Conservation (phyloP, 2,329 filamentous ascomycete species). For the Arthrobotrys iridis region DNA sequence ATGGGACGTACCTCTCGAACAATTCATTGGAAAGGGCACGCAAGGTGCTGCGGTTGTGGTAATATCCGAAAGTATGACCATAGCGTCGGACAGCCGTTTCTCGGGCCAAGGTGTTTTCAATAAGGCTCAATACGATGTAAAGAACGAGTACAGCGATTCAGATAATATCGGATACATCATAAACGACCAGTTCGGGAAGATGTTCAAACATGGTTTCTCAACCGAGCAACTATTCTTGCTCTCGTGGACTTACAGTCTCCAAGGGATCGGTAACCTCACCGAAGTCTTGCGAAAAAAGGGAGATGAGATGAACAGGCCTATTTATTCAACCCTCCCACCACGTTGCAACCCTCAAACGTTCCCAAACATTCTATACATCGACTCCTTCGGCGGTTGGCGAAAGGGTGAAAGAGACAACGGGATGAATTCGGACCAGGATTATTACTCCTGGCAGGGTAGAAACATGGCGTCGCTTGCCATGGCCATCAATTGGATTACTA, state of each 20-base stretch:
- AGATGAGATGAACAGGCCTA: slow-evolving; percentile 4
- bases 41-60: slow-evolving; percentile 4
- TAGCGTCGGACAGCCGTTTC: slow-evolving; percentile 3
- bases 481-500: slow-evolving; percentile 30
- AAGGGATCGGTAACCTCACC: not conserved
- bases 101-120: slow-evolving; percentile 19
- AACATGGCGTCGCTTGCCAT: slow-evolving; percentile 29
- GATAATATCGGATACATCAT: not conserved
- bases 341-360: slow-evolving; percentile 7
- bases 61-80: not conserved
- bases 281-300: not conserved
- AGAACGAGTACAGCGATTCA: not conserved
- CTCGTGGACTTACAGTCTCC: slow-evolving; percentile 10
- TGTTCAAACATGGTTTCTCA: slow-evolving; percentile 4
- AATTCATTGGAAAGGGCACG: slow-evolving; percentile 9
- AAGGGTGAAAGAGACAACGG: not conserved
- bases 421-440: not conserved
- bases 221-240: slow-evolving; percentile 3
- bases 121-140: slow-evolving; percentile 7
- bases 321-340: not conserved
- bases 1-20: slow-evolving; percentile 56
- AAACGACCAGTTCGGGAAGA: slow-evolving; percentile 13
- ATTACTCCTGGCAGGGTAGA: slow-evolving; percentile 23
- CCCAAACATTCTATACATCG: slow-evolving; percentile 20
- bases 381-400: slow-evolving; percentile 5